A percentile compares a stretch with the other conserved stretches of the same genome.
phyloP scores from a whole-genome alignment of 2,329 filamentous ascomycete species.

The Calonectria montana region DNA sequence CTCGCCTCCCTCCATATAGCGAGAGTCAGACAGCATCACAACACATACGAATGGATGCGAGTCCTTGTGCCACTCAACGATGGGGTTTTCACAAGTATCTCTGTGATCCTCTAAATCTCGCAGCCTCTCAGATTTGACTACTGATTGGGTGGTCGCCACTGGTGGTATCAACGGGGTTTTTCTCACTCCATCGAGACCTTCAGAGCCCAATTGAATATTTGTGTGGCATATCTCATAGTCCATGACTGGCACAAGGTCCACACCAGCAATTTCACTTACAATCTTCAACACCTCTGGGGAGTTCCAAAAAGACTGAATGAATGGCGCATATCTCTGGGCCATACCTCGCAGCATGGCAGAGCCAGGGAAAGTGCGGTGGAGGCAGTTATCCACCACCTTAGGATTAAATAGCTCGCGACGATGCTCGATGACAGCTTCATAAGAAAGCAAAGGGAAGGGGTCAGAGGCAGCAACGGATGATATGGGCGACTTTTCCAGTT shows the following conservation, averaged over 20 bases:
- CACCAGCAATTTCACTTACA: slow-evolving; percentile 66
- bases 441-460: slow-evolving; percentile 72
- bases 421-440: slow-evolving; percentile 72
- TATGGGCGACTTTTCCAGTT: slow-evolving; percentile 66
- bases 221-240: slow-evolving; percentile 70
- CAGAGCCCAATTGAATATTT: slow-evolving; percentile 56
- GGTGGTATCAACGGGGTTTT: slow-evolving; percentile 43
- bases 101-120: slow-evolving; percentile 27
- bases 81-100: slow-evolving; percentile 27
- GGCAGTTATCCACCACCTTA: slow-evolving; percentile 66
- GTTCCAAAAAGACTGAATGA: slow-evolving; percentile 59
- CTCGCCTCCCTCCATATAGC: slow-evolving; percentile 57
- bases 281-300: slow-evolving; percentile 64
- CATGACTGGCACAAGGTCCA: slow-evolving; percentile 67
- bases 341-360: slow-evolving; percentile 69
- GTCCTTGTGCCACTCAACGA: slow-evolving; percentile 60
- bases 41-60: slow-evolving; percentile 64
- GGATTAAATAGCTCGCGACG: slow-evolving; percentile 69
- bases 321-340: slow-evolving; percentile 43
- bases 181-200: slow-evolving; percentile 34
- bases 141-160: slow-evolving; percentile 30
- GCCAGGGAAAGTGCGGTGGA: slow-evolving; percentile 55
- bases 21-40: slow-evolving; percentile 61
- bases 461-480: slow-evolving; percentile 74
- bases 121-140: background rate